Base-by-base conservation (phyloP, 225 moss, liverwort and hornwort species). In the Marchantia paleacea region DNA sequence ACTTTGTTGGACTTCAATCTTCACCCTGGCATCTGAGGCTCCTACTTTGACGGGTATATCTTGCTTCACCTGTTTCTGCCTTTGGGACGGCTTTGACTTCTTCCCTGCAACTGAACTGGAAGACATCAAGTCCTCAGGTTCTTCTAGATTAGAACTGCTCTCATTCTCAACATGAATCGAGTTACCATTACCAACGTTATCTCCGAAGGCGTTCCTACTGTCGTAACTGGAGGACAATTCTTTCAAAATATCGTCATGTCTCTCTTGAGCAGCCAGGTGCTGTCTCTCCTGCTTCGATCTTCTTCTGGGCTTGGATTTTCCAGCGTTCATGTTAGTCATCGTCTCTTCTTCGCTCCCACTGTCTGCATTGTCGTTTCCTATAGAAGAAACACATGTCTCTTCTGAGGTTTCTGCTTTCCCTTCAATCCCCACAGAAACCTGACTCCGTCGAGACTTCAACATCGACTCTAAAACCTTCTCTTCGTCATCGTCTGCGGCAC, bases 201-300 rank as follows among this genome's bases (percentile, higher is more conserved):
- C 19, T 20, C 31, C 66, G 20, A 14, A 30, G 74, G 80, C 81
- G 75, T 22, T 64, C 68, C 79, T 52, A 70, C 68, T 31, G 9
- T 47, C 69, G 50, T 68, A 26, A 20, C 62, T 20, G 62, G 80
- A 82, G 48, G 78, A 79, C 7, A 85, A 57, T 69, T 87, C 85
- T 67, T 75, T 73, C 18, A 54, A 39, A 71, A 84, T 73, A 65
- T 87, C 90, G 54, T 81, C 79, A 70, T 81, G 91, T 66, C 91
- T 89, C 85, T 75, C 86, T n/a, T 84, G 84, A 11, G 84, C 88
- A 89, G 91, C 89, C 72, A 83, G 79, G 77, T 86, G 91, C 70
- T 91, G 85, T 52, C 87, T 86, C 58, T 94, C 94, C 73, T 91
- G 84, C 82, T 90, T 97, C 29, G 93, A 85, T 71, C 84, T 93